Base-by-base conservation (phyloP, 1,139 yeast species). In the Suhomyces bribrorum region DNA sequence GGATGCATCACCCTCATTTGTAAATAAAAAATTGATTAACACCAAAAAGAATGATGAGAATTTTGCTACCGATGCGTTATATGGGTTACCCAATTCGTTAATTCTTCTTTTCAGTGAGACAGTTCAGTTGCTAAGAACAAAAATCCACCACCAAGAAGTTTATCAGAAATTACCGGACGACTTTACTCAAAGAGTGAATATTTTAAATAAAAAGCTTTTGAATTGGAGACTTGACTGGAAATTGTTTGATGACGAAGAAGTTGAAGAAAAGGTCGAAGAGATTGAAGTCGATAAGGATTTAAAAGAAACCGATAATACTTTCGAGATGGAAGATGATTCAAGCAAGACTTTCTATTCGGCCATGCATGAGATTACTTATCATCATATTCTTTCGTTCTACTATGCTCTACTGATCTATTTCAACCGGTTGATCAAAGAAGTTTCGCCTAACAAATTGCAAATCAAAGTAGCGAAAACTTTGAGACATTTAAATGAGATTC, bases 21-120 rank as follows among this genome's bases (percentile, higher is more conserved):
- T 69, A 13, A 66, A 72, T 49, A 69, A 70, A 40, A 74, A 65
- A 52, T 60, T 70, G 38, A 66, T 64, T 49, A 73, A 62, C 45
- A 72, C 73, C 38, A 67, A 73, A 45, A 65, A 65, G 29, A 63
- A 68, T 36, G 77, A 74, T 46, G 81, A 77, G 45, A 73, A 81
- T 41, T 75, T 85, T 42, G 83, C 90, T 9, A 83, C 92, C 1
- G 94, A 86, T 60, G 87, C 92, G 0, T 68, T 87, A 38, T 86
- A 86, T 54, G 96, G 96, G 0, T 66, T 88, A 37, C 96, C 96
- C 2, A 86, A 86, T 54, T 84, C 95, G 1, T 66, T 88, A 32
- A 82, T 87, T 45, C 54, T 81, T 26, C 64, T 87, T 33, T 86
- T 88, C 59, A 77, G 85, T 40, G 86, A 82, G 45, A 80, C 83